Conservation (phyloP, 805 yeast species). For the Zygosaccharomyces pseudorouxii region DNA sequence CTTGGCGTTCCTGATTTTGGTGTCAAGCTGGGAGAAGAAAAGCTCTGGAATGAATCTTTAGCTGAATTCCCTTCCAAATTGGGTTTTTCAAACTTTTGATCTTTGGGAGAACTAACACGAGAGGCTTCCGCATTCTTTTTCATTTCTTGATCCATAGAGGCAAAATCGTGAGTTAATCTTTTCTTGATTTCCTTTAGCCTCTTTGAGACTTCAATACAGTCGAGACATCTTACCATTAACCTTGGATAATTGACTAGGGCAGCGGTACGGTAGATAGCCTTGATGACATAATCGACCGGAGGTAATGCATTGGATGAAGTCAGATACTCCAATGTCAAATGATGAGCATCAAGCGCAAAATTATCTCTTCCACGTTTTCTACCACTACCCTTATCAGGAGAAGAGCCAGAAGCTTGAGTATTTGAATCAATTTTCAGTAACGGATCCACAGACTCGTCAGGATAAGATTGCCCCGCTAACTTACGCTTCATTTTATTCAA, state of each 20-base stretch:
- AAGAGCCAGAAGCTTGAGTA: constrained; percentile 9
- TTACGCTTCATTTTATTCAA: constrained; percentile 28
- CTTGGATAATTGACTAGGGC: constrained; percentile 60
- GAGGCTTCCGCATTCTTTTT: not conserved
- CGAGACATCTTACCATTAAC: constrained; percentile 41
- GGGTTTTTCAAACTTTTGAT: constrained; percentile 2
- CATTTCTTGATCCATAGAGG: constrained; percentile 12
- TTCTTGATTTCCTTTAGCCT: constrained; percentile 21
- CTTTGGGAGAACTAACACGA: not conserved
- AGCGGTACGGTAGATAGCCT: constrained; percentile 57
- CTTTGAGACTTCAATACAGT: constrained; percentile 31
- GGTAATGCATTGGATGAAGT: constrained; percentile 52
- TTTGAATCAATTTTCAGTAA: constrained; percentile 16
- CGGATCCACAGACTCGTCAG: constrained; percentile 33
- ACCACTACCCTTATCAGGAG: not conserved
- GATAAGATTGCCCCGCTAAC: constrained; percentile 21
- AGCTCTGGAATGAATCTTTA: constrained; percentile 1
- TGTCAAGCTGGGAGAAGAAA: not conserved
- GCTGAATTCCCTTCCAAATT: not conserved
- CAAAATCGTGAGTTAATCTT: constrained; percentile 15
- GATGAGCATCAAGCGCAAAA: constrained; percentile 11
- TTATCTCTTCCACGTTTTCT: constrained; percentile 13
- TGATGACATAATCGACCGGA: constrained; percentile 53
- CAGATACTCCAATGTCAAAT: constrained; percentile 49
- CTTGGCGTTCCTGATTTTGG: constrained; percentile 3